A percentile compares a stretch with the other conserved stretches of the same genome.
These are phyloP conservation scores for Isatis tinctoria DNA, from an alignment of 345 rosid species.

Conservation along the genomic window DNA sequence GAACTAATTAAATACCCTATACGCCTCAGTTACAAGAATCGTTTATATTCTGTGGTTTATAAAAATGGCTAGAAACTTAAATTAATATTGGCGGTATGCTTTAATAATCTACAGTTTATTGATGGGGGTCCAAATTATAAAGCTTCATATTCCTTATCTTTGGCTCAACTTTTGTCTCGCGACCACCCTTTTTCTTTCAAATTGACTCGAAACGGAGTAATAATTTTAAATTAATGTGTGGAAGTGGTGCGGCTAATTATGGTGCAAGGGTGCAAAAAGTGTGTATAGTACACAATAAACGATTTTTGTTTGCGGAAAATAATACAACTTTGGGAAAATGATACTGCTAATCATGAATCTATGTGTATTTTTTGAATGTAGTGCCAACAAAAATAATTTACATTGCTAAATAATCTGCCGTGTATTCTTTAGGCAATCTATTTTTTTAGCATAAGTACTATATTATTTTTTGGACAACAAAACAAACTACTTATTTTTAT, in stretches of 20 bases:
- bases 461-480: neutral
- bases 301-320: neutral
- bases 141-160: conserved; percentile 34
- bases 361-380: neutral
- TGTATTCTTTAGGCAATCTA: neutral
- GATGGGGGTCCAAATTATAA: conserved; percentile 32
- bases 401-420: neutral
- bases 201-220: neutral
- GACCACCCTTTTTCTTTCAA: conserved; percentile 17
- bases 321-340: neutral
- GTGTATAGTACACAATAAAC: neutral
- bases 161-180: conserved; percentile 28
- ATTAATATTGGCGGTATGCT: conserved; percentile 22
- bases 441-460: neutral
- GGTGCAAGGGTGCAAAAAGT: neutral
- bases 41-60: neutral
- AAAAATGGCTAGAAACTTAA: neutral
- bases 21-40: neutral
- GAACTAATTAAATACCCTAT: neutral
- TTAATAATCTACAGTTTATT: conserved; percentile 26
- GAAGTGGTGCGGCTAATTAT: conserved; percentile 27
- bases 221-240: neutral
- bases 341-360: neutral
- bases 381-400: neutral
- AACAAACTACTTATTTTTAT: neutral